A percentile compares a stretch with the other conserved stretches of the same genome.
Conservation (phyloP, 2,329 filamentous ascomycete species). For the Verticillium albo-atrum region DNA sequence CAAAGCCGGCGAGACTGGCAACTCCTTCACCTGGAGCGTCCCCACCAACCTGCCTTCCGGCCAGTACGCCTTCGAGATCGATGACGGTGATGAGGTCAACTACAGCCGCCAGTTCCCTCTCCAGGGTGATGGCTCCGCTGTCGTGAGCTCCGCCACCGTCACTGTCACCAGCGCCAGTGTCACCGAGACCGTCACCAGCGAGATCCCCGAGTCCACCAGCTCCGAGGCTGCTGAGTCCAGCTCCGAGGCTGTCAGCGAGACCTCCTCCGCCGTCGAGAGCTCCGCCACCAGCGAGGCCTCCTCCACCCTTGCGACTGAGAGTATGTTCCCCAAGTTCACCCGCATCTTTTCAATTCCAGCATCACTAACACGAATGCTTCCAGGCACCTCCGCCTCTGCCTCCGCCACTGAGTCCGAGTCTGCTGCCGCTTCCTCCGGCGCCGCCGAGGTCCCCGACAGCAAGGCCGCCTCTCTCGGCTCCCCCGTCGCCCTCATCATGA, state of each 20-base stretch:
- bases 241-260: slow-evolving; percentile 8
- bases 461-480: slow-evolving; percentile 24
- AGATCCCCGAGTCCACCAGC: slow-evolving; percentile 9
- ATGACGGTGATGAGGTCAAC: slow-evolving; percentile 34
- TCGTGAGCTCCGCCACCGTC: slow-evolving; percentile 8
- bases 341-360: not conserved
- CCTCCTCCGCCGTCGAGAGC: slow-evolving; percentile 6
- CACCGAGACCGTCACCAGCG: not conserved
- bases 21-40: slow-evolving; percentile 33
- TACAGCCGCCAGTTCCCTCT: slow-evolving; percentile 37
- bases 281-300: slow-evolving; percentile 11
- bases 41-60: slow-evolving; percentile 28
- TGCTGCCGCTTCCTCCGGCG: slow-evolving; percentile 21
- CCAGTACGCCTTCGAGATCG: slow-evolving; percentile 42
- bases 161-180: slow-evolving; percentile 1
- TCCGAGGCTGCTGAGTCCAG: slow-evolving; percentile 6
- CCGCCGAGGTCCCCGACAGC: slow-evolving; percentile 22
- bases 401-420: not conserved
- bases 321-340: not conserved
- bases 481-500: slow-evolving; percentile 34
- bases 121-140: slow-evolving; percentile 18
- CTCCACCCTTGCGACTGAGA: slow-evolving; percentile 4
- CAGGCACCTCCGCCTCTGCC: not conserved
- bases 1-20: slow-evolving; percentile 27
- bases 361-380: not conserved